Evolutionary conservation across 768 basidiomycete genomes (phyloP).

Genomic region (Lepiota venenata): DNA sequence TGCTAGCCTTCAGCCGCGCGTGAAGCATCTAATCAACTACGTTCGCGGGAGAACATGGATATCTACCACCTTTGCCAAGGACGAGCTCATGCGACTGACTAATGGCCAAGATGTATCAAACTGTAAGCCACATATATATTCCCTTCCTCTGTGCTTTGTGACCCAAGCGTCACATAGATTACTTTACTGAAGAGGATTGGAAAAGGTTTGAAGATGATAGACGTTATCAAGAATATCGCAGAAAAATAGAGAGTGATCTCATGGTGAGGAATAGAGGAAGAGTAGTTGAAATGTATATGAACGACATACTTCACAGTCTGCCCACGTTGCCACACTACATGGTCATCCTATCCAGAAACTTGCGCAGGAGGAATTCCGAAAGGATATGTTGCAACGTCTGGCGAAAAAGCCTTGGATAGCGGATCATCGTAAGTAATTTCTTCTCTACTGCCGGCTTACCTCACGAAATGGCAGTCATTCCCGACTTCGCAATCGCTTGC

Average conservation of each 20-base stretch:
- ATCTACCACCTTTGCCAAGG: constrained; percentile 39
- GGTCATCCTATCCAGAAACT: constrained; percentile 34
- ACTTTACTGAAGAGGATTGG: constrained; percentile 50
- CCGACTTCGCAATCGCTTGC: constrained; percentile 56
- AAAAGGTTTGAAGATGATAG: constrained; percentile 43
- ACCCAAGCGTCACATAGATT: constrained; percentile 25
- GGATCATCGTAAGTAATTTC: constrained; percentile 38
- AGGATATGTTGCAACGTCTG: constrained; percentile 46
- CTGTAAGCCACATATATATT: constrained; percentile 28
- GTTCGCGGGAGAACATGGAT: constrained; percentile 63
- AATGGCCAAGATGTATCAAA: constrained; percentile 36
- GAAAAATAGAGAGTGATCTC: constrained; percentile 43
- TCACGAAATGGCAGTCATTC: constrained; percentile 39
- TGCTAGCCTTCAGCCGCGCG: constrained; percentile 51
- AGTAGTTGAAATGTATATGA: neutral
- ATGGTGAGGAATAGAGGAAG: constrained; percentile 34
- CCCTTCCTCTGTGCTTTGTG: neutral
- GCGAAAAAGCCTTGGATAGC: constrained; percentile 59
- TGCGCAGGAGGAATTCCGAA: constrained; percentile 33
- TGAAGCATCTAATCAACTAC: constrained; percentile 47
- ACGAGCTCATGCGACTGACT: constrained; percentile 35
- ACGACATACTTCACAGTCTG: constrained; percentile 23
- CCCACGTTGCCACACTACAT: constrained; percentile 38
- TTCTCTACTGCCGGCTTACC: neutral
- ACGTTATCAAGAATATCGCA: constrained; percentile 46